Conservation (phyloP, 2,329 filamentous ascomycete species). For the Diplocarpon mali region DNA sequence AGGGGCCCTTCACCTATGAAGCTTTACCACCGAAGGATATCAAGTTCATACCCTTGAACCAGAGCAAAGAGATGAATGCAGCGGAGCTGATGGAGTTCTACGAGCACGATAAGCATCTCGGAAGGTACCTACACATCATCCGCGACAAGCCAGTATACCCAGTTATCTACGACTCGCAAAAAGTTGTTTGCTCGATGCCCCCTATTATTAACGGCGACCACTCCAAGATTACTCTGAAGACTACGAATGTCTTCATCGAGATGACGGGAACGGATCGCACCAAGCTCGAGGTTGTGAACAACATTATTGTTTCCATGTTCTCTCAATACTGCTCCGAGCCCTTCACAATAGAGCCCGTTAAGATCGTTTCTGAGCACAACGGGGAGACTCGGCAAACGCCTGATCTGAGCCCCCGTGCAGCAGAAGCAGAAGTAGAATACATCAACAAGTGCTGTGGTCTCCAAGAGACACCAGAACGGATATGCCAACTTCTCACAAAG, state of each 20-base stretch:
- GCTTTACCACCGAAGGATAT: conserved; percentile 86
- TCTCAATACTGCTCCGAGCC: conserved; percentile 77
- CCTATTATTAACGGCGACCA: conserved; percentile 97
- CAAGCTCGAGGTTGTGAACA: conserved; percentile 90
- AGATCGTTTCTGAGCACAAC: conserved; percentile 89
- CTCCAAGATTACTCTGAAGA: conserved; percentile 88
- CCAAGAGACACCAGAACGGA: conserved; percentile 57
- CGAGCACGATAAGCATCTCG: conserved; percentile 85
- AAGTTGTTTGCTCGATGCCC: conserved; percentile 80
- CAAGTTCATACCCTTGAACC: conserved; percentile 82
- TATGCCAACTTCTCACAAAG: conserved; percentile 71
- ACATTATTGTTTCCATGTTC: conserved; percentile 97
- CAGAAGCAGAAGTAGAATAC: conserved; percentile 81
- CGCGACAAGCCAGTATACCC: conserved; percentile 89
- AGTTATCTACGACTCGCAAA: conserved; percentile 85
- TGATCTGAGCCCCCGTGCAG: conserved; percentile 62
- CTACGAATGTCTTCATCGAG: conserved; percentile 92
- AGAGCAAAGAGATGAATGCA: conserved; percentile 77
- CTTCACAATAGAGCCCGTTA: conserved; percentile 88
- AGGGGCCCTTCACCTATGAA: conserved; percentile 95
- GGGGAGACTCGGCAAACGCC: conserved; percentile 70
- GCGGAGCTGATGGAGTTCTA: conserved; percentile 91
- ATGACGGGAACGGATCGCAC: conserved; percentile 93
- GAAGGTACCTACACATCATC: conserved; percentile 88
- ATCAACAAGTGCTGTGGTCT: conserved; percentile 90